A percentile compares a stretch with the other conserved stretches of the same genome.
Conservation (phyloP, 305 asterid genomes). For the Striga hermonthica region DNA sequence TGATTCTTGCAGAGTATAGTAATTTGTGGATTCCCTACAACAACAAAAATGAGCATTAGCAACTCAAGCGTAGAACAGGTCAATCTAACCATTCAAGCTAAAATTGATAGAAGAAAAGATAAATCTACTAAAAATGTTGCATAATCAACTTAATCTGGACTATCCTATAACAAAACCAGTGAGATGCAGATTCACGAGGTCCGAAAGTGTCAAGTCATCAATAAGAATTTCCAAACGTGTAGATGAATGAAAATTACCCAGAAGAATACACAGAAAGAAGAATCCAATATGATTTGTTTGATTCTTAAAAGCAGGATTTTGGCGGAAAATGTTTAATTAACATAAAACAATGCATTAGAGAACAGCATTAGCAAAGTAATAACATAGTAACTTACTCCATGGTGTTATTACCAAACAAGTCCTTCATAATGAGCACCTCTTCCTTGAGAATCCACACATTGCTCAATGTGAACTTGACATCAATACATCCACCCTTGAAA, state of each 20-base stretch:
- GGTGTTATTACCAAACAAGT: constrained; percentile 40
- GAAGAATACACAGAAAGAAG: constrained; percentile 14
- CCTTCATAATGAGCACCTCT: constrained; percentile 63
- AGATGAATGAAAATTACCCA: constrained; percentile 9
- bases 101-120: constrained; percentile 17
- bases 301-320: neutral
- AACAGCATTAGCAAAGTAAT: constrained; percentile 18
- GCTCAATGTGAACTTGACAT: constrained; percentile 64
- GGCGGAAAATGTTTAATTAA: constrained; percentile 19
- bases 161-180: constrained; percentile 19
- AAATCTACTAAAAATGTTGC: constrained; percentile 17
- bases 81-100: constrained; percentile 20
- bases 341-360: constrained; percentile 4
- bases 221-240: constrained; percentile 23
- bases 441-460: constrained; percentile 83
- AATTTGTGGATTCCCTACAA: constrained; percentile 61
- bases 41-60: constrained; percentile 36
- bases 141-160: constrained; percentile 25
- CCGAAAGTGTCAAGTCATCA: constrained; percentile 19
- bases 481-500: constrained; percentile 65
- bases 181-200: constrained; percentile 17
- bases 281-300: constrained; percentile 18
- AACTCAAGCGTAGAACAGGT: constrained; percentile 28
- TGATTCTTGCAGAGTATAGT: constrained; percentile 70
- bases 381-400: constrained; percentile 50